phyloP scores from a whole-genome alignment of 805 yeast species.

The Wickerhamomyces pijperi region DNA sequence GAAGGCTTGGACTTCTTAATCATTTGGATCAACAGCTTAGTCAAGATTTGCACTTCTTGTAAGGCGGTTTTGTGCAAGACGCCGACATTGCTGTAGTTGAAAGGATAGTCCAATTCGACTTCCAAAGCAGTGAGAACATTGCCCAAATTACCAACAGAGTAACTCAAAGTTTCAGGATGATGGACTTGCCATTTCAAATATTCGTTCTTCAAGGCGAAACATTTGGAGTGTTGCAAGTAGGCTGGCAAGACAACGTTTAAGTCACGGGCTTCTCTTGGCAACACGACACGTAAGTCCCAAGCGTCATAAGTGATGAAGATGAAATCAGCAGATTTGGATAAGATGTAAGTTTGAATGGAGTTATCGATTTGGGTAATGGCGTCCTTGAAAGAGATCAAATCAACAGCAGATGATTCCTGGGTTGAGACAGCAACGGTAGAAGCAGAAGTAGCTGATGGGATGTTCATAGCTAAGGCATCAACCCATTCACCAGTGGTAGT shows the following conservation, averaged over 20 bases:
- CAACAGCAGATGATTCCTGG: no score
- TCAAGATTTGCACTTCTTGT: conserved; percentile 34
- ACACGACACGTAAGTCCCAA: conserved; percentile 65
- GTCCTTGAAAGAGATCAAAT: no score
- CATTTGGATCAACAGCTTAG: conserved; percentile 35
- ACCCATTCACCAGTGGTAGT: no score
- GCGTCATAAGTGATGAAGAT: conserved; percentile 56
- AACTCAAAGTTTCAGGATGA: conserved; percentile 36
- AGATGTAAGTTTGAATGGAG: no score
- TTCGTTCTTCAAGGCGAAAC: conserved; percentile 70
- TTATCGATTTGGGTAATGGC: no score
- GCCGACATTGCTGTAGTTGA: conserved; percentile 8
- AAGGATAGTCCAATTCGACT: conserved; percentile 15
- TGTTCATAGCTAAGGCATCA: no score
- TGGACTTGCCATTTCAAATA: conserved; percentile 60
- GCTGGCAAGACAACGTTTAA: conserved; percentile 60
- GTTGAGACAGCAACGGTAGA: no score
- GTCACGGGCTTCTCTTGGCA: conserved; percentile 76
- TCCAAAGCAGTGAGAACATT: conserved; percentile 20
- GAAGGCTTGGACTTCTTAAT: conserved; percentile 33
- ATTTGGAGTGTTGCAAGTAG: conserved; percentile 63
- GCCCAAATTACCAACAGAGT: conserved; percentile 18
- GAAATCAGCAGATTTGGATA: conserved; percentile 27
- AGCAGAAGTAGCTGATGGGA: no score
- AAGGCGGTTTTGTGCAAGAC: conserved; percentile 28